Conservation (phyloP, 129 eudicot species). For the Scalesia atractyloides region DNA sequence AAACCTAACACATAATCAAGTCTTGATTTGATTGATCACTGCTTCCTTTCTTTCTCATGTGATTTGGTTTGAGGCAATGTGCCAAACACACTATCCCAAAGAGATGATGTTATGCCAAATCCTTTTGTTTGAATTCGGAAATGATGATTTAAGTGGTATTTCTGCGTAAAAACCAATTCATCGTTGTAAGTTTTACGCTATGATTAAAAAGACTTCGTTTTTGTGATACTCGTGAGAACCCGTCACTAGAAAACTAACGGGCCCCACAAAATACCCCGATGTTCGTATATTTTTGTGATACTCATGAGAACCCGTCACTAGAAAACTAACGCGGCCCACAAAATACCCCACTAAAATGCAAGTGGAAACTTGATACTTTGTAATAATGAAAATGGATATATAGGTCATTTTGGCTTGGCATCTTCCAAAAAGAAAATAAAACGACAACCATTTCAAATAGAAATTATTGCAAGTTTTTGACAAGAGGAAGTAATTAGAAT, state of each 20-base stretch:
- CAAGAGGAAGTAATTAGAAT: not conserved
- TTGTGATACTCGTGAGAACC: no score
- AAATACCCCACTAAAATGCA: no score
- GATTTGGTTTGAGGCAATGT: slow-evolving; percentile 71
- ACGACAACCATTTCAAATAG: not conserved
- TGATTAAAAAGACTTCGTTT: no score
- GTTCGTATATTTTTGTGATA: no score
- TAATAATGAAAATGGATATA: no score
- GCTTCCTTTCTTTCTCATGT: slow-evolving; percentile 40
- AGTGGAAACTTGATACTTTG: no score
- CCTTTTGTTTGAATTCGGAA: slow-evolving; percentile 86
- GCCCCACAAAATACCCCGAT: no score
- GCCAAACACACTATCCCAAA: slow-evolving; percentile 87
- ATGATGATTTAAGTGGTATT: slow-evolving; percentile 91
- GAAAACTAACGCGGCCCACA: no score
- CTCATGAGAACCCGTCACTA: no score
- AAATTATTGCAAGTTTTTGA: not conserved
- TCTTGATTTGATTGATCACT: slow-evolving; percentile 27
- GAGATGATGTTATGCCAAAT: slow-evolving; percentile 80
- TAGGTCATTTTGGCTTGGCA: not conserved
- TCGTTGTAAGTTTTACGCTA: not conserved
- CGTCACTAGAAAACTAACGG: no score
- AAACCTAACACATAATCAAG: slow-evolving; percentile 23
- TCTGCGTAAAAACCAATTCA: slow-evolving; percentile 49
- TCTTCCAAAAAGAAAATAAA: not conserved